These are phyloP conservation scores for Anisodus acutangulus DNA, from an alignment of 257 asterid genomes.

Conservation along the genomic window DNA sequence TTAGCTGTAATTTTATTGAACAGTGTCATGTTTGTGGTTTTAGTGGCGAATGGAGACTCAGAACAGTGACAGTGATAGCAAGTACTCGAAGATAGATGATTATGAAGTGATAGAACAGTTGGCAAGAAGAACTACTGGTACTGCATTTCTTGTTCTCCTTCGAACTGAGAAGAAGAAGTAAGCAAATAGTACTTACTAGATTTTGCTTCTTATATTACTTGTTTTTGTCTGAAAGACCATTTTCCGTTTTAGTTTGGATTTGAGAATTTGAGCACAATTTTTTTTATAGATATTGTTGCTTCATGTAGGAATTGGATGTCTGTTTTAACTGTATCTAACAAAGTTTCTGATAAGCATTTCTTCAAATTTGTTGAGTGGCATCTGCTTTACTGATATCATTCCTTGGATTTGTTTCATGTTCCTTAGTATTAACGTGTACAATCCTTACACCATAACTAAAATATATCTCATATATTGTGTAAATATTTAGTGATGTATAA, in stretches of 20 bases:
- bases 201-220: background rate
- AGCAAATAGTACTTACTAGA: conserved; percentile 28
- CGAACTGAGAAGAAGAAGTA: conserved; percentile 75
- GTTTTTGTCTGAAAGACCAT: background rate
- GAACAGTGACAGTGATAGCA: conserved; percentile 35
- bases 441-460: no score
- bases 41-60: conserved; percentile 63
- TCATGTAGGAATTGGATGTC: background rate
- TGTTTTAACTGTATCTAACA: background rate
- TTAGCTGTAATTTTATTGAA: background rate
- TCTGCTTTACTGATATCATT: background rate
- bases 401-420: background rate
- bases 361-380: background rate
- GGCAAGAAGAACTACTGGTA: conserved; percentile 80
- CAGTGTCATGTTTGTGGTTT: conserved; percentile 24
- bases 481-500: no score
- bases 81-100: conserved; percentile 64
- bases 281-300: background rate
- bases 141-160: conserved; percentile 83
- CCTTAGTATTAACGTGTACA: no score
- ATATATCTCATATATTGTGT: no score
- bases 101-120: conserved; percentile 85
- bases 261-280: background rate
- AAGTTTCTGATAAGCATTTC: conserved; percentile 5
- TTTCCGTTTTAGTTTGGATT: background rate